Evolutionary conservation across 768 basidiomycete genomes (phyloP).

Genomic region (Amanita phalloides): DNA sequence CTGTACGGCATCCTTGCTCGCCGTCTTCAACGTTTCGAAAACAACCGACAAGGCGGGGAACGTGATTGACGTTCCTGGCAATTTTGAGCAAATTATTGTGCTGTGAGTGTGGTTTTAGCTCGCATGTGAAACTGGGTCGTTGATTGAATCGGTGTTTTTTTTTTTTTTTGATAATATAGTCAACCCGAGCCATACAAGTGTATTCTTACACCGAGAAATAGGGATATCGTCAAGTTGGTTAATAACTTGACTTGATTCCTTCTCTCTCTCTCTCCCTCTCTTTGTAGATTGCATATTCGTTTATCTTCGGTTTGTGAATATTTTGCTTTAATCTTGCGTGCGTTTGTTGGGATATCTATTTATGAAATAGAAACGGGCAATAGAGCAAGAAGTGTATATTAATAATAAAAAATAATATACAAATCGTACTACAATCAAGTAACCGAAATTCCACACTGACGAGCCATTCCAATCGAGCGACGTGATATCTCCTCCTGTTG

Average conservation of each 20-base stretch:
- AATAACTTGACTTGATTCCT: neutral
- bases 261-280: no score
- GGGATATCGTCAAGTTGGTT: neutral
- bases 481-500: no score
- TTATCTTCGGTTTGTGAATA: no score
- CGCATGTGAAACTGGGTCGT: neutral
- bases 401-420: no score
- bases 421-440: no score
- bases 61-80: neutral
- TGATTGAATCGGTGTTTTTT: neutral
- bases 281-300: no score
- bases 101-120: neutral
- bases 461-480: no score
- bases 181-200: neutral
- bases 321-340: no score
- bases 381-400: no score
- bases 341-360: no score
- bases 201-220: neutral
- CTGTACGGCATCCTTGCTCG: neutral
- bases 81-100: neutral
- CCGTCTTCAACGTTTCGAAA: constrained; percentile 1
- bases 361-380: no score
- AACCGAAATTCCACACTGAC: no score
- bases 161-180: neutral
- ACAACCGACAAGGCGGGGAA: constrained; percentile 1